Conservation (phyloP, 306 rosid genomes). For the Glycine latifolia region DNA sequence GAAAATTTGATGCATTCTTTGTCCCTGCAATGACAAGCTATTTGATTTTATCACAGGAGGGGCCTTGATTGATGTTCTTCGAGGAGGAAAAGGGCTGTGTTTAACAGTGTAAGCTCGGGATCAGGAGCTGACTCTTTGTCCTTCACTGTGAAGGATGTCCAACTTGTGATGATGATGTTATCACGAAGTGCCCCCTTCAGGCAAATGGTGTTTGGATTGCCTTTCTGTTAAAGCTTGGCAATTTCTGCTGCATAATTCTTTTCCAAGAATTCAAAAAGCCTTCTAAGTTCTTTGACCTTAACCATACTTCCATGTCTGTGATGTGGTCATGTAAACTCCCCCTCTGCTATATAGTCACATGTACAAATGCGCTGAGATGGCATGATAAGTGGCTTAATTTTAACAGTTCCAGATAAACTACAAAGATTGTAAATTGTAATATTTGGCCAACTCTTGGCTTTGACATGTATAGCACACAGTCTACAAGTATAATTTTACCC, state of each 20-base stretch:
- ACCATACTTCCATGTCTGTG: constrained; percentile 41
- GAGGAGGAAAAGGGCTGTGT: constrained; percentile 47
- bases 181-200: constrained; percentile 38
- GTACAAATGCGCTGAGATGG: constrained; percentile 50
- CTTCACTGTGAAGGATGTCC: constrained; percentile 47
- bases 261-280: constrained; percentile 33
- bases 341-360: constrained; percentile 44
- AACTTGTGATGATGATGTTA: constrained; percentile 26
- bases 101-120: constrained; percentile 49
- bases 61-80: constrained; percentile 51
- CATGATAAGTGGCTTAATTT: constrained; percentile 50
- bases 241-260: constrained; percentile 33
- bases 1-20: constrained; percentile 55
- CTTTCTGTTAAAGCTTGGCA: constrained; percentile 42
- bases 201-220: constrained; percentile 43
- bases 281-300: constrained; percentile 48
- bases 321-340: constrained; percentile 37
- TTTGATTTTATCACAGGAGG: constrained; percentile 76
- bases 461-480: constrained; percentile 63
- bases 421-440: constrained; percentile 49
- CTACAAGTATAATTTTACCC: constrained; percentile 40
- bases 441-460: constrained; percentile 28
- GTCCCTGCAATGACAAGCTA: constrained; percentile 58
- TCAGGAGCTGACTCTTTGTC: constrained; percentile 44
- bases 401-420: constrained; percentile 41